Base-by-base conservation (phyloP, 2,329 filamentous ascomycete genomes). In the Hyphodiscus sp. region DNA sequence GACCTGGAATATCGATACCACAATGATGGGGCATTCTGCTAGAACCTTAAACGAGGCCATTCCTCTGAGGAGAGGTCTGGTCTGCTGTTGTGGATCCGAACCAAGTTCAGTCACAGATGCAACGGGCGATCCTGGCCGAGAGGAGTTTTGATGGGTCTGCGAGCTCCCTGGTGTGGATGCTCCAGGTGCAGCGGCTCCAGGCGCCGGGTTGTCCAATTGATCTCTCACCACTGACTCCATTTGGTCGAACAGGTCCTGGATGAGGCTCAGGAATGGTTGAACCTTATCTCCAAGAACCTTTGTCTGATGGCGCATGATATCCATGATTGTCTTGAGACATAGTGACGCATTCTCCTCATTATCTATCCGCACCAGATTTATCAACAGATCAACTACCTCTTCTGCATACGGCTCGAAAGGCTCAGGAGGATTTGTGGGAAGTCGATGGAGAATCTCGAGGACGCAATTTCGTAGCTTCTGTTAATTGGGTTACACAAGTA, bases 41-140 rank as follows among this genome's bases (percentile, higher is more conserved):
- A 99, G 80, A 20, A 99, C 92, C 70, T 97, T 99, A 80, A 99
- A 99, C 1, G 94, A 99, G 68, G 96, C 90, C 89, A 96, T 96
- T 29, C 94, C 94, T 71, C 90, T 95, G 51, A 91, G 75, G 33
- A 99, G 72, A 47, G 89, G 87, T 54, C 91, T 84, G 52, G 82
- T 83, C 63, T 91, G 86, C 66, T 92, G 89, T 64, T 90, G 86
- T n/a, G 77, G 75, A 63, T 96, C 91, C 15, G 84, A 80, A 6
- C 85, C 89, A 49, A 96, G 80, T 58, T 97, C 94, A 18, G 86
- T 80, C 2, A 89, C 82, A 1, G 90, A 87, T 2, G 88, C 86
- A 9, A 91, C 87, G 3, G 95, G 94, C 2, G 95, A 99, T 50
- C 87, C 91, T 4, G 94, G 92, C 50, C 90, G 81, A 11, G 91